Percentiles rank a stretch among this genome's conserved stretches.
These are phyloP conservation scores for Pisolithus tinctorius DNA, from an alignment of 768 basidiomycete genomes.

Conservation along the genomic window DNA sequence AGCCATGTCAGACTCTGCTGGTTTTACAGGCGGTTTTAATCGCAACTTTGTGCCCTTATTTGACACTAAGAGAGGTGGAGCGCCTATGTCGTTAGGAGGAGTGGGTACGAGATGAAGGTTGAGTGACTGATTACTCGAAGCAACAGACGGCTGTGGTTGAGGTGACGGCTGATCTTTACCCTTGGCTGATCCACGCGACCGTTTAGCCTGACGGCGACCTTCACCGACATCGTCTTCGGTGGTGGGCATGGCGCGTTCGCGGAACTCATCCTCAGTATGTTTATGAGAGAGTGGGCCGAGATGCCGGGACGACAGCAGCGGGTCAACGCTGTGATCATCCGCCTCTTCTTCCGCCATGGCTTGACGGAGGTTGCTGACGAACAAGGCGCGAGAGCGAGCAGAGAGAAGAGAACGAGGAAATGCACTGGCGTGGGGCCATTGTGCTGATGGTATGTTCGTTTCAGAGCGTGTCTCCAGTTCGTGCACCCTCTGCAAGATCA, in stretches of 20 bases:
- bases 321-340: slow-evolving; percentile 42
- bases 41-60: slow-evolving; percentile 44
- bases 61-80: slow-evolving; percentile 34
- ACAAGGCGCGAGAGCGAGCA: slow-evolving; percentile 35
- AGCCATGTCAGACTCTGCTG: slow-evolving; percentile 16
- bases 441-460: slow-evolving; percentile 20
- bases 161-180: slow-evolving; percentile 29
- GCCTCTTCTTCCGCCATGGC: slow-evolving; percentile 38
- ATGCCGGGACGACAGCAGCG: slow-evolving; percentile 40
- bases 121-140: slow-evolving; percentile 13
- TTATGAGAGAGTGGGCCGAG: slow-evolving; percentile 38
- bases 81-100: slow-evolving; percentile 6
- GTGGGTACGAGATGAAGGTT: slow-evolving; percentile 19
- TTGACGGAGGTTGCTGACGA: slow-evolving; percentile 42
- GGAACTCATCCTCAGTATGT: slow-evolving; percentile 37
- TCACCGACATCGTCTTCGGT: slow-evolving; percentile 43
- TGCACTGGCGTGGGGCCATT: slow-evolving; percentile 38
- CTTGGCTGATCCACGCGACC: slow-evolving; percentile 30
- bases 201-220: slow-evolving; percentile 28
- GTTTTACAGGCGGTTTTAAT: slow-evolving; percentile 39
- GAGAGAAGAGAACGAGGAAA: slow-evolving; percentile 44
- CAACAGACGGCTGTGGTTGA: slow-evolving; percentile 11
- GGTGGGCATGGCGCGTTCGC: slow-evolving; percentile 18
- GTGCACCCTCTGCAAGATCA: slow-evolving; percentile 52
- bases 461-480: slow-evolving; percentile 47